Conservation (phyloP, 2,329 filamentous ascomycete species). For the Furcasterigmium furcatum region DNA sequence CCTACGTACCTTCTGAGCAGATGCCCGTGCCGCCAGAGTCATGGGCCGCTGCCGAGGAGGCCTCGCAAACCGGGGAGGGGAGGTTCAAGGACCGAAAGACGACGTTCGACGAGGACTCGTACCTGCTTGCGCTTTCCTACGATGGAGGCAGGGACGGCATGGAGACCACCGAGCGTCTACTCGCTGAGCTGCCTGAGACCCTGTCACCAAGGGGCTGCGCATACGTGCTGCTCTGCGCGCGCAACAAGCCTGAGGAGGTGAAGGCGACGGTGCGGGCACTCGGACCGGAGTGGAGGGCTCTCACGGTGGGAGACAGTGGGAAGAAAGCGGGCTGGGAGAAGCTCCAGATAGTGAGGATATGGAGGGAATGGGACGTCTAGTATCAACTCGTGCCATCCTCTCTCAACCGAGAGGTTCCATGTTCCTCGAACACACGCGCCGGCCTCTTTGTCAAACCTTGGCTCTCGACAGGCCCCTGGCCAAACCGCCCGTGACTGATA, state of each 20-base stretch:
- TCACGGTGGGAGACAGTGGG: slow-evolving; percentile 79
- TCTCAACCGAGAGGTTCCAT: too few species aligned
- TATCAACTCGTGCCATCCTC: too few species aligned
- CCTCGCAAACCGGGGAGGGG: slow-evolving; percentile 12
- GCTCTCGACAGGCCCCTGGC: too few species aligned
- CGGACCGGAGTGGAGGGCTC: slow-evolving; percentile 61
- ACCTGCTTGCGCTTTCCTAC: slow-evolving; percentile 81
- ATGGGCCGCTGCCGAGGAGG: slow-evolving; percentile 8
- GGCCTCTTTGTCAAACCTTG: too few species aligned
- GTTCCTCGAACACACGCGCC: too few species aligned
- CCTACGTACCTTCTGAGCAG: slow-evolving; percentile 85
- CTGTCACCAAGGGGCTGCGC: slow-evolving; percentile 71
- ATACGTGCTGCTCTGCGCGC: slow-evolving; percentile 85
- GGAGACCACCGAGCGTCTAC: slow-evolving; percentile 82
- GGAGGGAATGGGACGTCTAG: slow-evolving; percentile 61
- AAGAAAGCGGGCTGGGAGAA: slow-evolving; percentile 93
- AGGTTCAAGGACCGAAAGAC: slow-evolving; percentile 20
- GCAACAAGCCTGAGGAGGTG: slow-evolving; percentile 80
- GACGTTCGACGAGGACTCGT: slow-evolving; percentile 75
- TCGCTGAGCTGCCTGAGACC: slow-evolving; percentile 64
- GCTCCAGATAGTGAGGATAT: slow-evolving; percentile 83
- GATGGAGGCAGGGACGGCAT: slow-evolving; percentile 89
- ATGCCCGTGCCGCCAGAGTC: slow-evolving; percentile 53
- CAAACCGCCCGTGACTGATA: too few species aligned
- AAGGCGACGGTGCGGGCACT: slow-evolving; percentile 51